These are phyloP conservation scores for Wickerhamomyces subpelliculosus DNA, from an alignment of 805 yeast species.

Conservation along the genomic window DNA sequence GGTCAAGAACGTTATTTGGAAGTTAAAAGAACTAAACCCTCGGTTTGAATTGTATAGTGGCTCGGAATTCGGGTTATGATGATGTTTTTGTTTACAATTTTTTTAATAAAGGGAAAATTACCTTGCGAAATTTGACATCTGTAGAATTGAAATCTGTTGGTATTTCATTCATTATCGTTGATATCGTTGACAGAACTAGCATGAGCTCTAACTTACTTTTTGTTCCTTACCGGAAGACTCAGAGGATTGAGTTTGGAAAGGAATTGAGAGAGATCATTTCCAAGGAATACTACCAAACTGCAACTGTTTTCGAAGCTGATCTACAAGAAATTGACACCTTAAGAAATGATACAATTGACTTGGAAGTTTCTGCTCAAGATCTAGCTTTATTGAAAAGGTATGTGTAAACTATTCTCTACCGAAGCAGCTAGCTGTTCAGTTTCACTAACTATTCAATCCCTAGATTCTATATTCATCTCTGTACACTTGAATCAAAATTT, in stretches of 20 bases:
- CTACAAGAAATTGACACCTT: constrained; percentile 35
- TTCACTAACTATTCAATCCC: background rate
- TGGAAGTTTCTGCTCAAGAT: constrained; percentile 30
- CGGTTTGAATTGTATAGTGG: no score
- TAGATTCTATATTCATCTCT: constrained; percentile 41
- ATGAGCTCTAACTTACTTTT: constrained; percentile 34
- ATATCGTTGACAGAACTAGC: background rate
- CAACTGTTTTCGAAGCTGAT: constrained; percentile 35
- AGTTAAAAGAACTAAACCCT: background rate
- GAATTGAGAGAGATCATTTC: constrained; percentile 38
- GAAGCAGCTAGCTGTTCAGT: background rate
- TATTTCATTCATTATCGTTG: no score
- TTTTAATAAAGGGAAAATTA: no score
- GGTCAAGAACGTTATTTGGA: constrained; percentile 17
- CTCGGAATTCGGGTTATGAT: background rate
- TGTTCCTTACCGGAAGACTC: constrained; percentile 45
- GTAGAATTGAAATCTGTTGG: background rate
- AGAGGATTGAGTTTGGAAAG: constrained; percentile 31
- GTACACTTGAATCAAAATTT: constrained; percentile 45
- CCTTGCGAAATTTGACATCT: no score
- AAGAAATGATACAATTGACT: constrained; percentile 34
- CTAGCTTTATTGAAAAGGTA: constrained; percentile 25
- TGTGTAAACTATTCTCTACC: background rate
- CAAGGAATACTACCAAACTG: constrained; percentile 38
- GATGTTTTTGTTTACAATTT: background rate